Evolutionary conservation across 139 green algal species (phyloP).

Genomic region (Chlamydomonas eustigma): DNA sequence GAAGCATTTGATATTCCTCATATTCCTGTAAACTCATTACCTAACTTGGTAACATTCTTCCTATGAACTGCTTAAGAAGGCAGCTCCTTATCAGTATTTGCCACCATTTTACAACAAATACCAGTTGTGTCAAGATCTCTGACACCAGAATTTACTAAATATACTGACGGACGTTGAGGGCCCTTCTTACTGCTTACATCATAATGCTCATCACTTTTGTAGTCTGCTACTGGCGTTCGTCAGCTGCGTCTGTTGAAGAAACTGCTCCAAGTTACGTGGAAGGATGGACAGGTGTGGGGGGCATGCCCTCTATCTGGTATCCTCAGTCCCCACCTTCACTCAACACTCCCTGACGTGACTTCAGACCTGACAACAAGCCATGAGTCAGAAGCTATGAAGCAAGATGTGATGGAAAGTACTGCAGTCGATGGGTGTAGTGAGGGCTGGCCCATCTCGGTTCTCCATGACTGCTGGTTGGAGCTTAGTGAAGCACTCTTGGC

Average conservation of each 20-base stretch:
- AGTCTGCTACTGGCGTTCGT: background rate
- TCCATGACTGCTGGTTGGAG: background rate
- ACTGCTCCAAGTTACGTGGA: background rate
- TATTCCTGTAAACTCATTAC: too few relatives aligned
- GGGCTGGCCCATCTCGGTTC: background rate
- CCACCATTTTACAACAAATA: too few relatives aligned
- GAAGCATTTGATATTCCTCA: too few relatives aligned
- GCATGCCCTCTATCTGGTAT: background rate
- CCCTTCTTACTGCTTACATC: too few relatives aligned
- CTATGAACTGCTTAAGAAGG: too few relatives aligned
- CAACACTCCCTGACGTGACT: background rate
- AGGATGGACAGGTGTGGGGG: background rate
- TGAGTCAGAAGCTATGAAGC: background rate
- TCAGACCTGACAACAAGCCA: background rate
- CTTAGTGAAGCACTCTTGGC: background rate
- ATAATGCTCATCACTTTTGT: background rate
- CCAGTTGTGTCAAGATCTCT: too few relatives aligned
- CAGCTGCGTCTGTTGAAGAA: background rate
- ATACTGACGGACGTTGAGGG: too few relatives aligned
- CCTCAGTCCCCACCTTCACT: background rate
- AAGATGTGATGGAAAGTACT: background rate
- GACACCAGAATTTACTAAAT: too few relatives aligned
- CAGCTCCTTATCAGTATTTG: too few relatives aligned
- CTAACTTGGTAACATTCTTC: too few relatives aligned
- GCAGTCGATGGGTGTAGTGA: background rate